Base-by-base conservation (phyloP, 2,329 filamentous ascomycete species). In the Penicillium sp. region DNA sequence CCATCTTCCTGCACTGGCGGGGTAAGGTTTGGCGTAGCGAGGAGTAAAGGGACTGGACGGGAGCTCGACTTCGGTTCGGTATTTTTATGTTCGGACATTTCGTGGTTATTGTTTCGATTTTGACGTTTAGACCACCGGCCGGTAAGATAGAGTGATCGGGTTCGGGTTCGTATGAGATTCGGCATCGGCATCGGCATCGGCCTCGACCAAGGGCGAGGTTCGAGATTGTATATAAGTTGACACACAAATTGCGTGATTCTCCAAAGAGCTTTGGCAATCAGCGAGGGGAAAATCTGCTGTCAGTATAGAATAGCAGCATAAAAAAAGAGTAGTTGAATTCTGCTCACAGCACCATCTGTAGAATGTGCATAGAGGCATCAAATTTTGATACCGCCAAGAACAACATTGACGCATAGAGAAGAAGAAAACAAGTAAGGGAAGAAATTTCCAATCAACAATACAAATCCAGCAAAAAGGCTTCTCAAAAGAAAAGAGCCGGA, bases 1-100 rank as follows among this genome's bases (percentile, higher is more conserved):
- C 65, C 3, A 56, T 69, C 6, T 52, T 65, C 49, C 47, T 72
- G 48, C 68, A 74, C 5, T 65, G 61, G 60, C 57, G 60, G 41
- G 68, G 67, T 35, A 57, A 53, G 38, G 32, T 16, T 9, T 66
- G 66, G 66, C 66, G 66, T 60, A 50, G 45, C 13, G 40, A 46
- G 29, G 51, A 54, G 13, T 55, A 55, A 21, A 55, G 45, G 42
- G 10, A 49, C 2, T 16, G 25, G 21, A 15, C 8, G 16, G 5
- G 44, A 25, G 21, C 15, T 29, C 3, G 27, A 32, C 12, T 39
- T 40, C n/a, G 10, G 16, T 38, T 35, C 16, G 34, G 38, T 21
- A 29, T 27, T 15, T 15, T 31, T 4, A 3, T 6, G n/a, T 49
- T 42, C 9, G 48, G 3, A 21, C 9, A 0, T 38, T 23, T 23